phyloP scores from a whole-genome alignment of 2,329 filamentous ascomycete species.

The Monascus ruber region DNA sequence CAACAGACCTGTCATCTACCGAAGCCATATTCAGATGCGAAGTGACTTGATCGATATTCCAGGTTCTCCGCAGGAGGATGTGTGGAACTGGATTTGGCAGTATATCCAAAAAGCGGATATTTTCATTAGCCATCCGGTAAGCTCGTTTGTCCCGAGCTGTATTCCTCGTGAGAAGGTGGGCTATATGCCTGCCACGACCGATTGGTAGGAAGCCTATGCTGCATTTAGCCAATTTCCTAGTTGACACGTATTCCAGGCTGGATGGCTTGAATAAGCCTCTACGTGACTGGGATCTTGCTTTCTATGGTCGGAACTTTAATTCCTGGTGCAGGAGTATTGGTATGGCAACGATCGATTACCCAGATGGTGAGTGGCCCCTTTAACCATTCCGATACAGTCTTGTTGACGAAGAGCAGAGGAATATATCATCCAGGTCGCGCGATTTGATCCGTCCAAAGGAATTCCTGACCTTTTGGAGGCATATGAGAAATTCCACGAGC shows the following conservation, averaged over 20 bases:
- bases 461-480: slow-evolving; percentile 66
- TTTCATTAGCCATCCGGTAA: slow-evolving; percentile 74
- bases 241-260: slow-evolving; percentile 37
- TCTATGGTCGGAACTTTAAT: slow-evolving; percentile 66
- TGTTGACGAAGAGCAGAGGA: slow-evolving; percentile 33
- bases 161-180: slow-evolving; percentile 57
- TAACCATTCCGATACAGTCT: not conserved
- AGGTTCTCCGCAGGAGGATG: slow-evolving; percentile 57
- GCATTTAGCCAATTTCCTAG: slow-evolving; percentile 1
- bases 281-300: slow-evolving; percentile 57
- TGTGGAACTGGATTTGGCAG: slow-evolving; percentile 66
- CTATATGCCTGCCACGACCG: slow-evolving; percentile 69
- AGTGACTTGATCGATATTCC: slow-evolving; percentile 56
- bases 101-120: slow-evolving; percentile 60
- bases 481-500: slow-evolving; percentile 59
- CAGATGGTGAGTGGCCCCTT: slow-evolving; percentile 17
- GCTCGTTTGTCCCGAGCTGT: slow-evolving; percentile 58
- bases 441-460: slow-evolving; percentile 75
- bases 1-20: slow-evolving; percentile 64
- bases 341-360: slow-evolving; percentile 28
- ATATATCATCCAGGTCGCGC: slow-evolving; percentile 70
- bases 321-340: slow-evolving; percentile 48
- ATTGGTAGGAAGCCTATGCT: slow-evolving; percentile 43
- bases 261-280: slow-evolving; percentile 71
- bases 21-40: slow-evolving; percentile 73